Base-by-base conservation (phyloP, 1,284 basidiomycete species). In the Ganoderma resinaceum region DNA sequence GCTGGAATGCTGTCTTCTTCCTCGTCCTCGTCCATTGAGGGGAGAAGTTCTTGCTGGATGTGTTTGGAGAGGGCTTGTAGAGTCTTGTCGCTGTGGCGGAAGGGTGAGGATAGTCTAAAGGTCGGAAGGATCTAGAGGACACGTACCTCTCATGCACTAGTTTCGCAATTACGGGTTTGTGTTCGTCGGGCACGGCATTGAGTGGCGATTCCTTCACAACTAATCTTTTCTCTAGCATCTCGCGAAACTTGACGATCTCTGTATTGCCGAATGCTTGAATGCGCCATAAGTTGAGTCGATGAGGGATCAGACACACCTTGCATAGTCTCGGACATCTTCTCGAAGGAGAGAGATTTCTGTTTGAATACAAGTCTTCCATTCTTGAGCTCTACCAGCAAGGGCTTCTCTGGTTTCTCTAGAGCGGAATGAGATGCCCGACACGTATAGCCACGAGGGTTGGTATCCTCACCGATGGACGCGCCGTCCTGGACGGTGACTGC, bases 301-400 rank as follows among this genome's bases (percentile, higher is more conserved):
- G 7, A 49, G 35, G 52, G 20, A 62, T 4, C 26, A 23, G 33
- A 78, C 87, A 66, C 68, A 92, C 95, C 94, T 85, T 92, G 90
- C 77, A 96, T 86, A 7, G 93, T 94, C 75, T 95, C 92, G 37
- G 91, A 92, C 73, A 90, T 86, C 76, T 92, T 91, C 77, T 94
- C 90, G 66, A 93, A 88, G 0, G 89, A 87, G 53, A 93, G 76
- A 2, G 86, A 81, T 78, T 94, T 96, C 82, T 97, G 95, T 78
- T 87, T 94, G 75, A 95, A 88, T 4, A 89, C 73, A 0, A 94
- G 85, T 77, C 91, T 96, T 40, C 92, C 92, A 77, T 91, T 92
- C 82, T 86, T 92, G 23, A 94, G 75, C 69, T 93, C 92, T 9
- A 85, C 86, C 20, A 90, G 78, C 5, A 80, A 70, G 0, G 78